phyloP scores from a whole-genome alignment of 2,329 filamentous ascomycete species.

The Sclerotinia nivalis region DNA sequence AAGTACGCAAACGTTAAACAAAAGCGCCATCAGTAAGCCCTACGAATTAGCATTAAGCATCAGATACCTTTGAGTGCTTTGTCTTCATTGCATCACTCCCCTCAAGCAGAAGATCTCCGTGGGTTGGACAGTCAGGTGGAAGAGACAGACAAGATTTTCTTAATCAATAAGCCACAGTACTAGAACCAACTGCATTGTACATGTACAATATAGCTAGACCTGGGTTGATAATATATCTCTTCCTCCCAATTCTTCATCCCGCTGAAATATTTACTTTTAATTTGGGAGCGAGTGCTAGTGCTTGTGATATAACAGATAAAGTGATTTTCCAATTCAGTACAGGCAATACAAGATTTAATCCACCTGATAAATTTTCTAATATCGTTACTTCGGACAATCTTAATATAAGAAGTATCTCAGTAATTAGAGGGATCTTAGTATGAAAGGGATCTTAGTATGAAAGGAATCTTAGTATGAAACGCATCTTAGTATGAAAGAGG shows the following conservation, averaged over 20 bases:
- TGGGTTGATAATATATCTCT: constrained; percentile 21
- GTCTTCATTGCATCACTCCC: constrained; percentile 20
- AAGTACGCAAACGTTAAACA: constrained; percentile 15
- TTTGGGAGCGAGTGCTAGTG: constrained; percentile 1
- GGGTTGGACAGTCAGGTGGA: constrained; percentile 8
- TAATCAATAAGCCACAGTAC: constrained; percentile 14
- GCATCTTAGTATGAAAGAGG: too few relatives aligned
- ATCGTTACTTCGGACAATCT: too few relatives aligned
- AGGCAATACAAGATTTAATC: neutral
- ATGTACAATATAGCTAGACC: constrained; percentile 19
- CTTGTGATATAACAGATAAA: constrained; percentile 5
- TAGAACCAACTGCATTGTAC: constrained; percentile 10
- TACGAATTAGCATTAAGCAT: constrained; percentile 20
- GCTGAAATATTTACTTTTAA: neutral
- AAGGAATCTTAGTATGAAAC: too few relatives aligned
- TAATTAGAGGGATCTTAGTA: too few relatives aligned
- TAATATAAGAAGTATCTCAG: too few relatives aligned
- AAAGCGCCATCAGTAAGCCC: constrained; percentile 8
- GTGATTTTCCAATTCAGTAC: constrained; percentile 6
- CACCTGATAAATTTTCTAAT: neutral
- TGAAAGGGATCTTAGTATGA: too few relatives aligned
- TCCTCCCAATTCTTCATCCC: constrained; percentile 3
- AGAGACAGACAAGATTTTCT: constrained; percentile 13
- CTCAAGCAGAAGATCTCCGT: constrained; percentile 13
- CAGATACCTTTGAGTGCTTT: constrained; percentile 16